Percentiles rank a stretch among this genome's conserved stretches.
phyloP scores from a whole-genome alignment of 352 stramenopile genomes.

The Pythium vanterpoolii region DNA sequence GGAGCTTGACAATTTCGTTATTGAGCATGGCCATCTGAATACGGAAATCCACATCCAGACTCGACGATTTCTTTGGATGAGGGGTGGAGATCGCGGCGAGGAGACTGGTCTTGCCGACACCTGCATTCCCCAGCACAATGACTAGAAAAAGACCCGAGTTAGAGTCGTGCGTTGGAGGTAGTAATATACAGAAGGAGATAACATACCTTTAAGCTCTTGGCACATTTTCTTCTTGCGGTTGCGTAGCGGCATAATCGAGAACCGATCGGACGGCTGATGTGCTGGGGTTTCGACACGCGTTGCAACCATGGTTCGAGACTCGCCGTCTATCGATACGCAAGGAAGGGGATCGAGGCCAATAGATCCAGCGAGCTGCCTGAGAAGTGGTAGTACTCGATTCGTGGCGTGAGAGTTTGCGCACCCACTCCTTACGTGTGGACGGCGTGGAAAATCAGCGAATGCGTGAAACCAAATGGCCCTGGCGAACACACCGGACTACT shows the following conservation, averaged over 20 bases:
- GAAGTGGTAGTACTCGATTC: not conserved
- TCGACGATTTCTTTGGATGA: not conserved
- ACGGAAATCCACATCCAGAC: conserved; percentile 30
- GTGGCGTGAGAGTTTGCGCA: not conserved
- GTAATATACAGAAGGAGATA: not conserved
- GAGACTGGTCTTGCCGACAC: conserved; percentile 45
- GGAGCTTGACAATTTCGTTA: conserved; percentile 38
- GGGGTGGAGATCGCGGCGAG: conserved; percentile 25
- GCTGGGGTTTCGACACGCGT: conserved; percentile 14
- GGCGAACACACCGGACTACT: not conserved
- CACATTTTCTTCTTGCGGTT: conserved; percentile 50
- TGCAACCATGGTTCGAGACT: conserved; percentile 13
- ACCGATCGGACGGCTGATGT: conserved; percentile 17
- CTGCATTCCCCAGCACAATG: conserved; percentile 36
- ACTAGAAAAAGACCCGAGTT: conserved; percentile 21
- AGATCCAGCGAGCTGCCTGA: not conserved
- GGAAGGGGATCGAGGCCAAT: not conserved
- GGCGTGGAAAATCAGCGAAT: conserved; percentile 10
- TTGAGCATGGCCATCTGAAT: conserved; percentile 31
- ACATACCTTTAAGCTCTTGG: conserved; percentile 40
- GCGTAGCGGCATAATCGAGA: conserved; percentile 54
- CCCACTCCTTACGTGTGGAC: not conserved
- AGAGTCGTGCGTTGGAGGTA: not conserved
- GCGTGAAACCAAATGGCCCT: conserved; percentile 3
- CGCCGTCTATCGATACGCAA: not conserved